Evolutionary conservation across 345 rosid genomes (phyloP), one percentile per base, ranked within the genome.

Genomic region (Litchi chinensis): DNA sequence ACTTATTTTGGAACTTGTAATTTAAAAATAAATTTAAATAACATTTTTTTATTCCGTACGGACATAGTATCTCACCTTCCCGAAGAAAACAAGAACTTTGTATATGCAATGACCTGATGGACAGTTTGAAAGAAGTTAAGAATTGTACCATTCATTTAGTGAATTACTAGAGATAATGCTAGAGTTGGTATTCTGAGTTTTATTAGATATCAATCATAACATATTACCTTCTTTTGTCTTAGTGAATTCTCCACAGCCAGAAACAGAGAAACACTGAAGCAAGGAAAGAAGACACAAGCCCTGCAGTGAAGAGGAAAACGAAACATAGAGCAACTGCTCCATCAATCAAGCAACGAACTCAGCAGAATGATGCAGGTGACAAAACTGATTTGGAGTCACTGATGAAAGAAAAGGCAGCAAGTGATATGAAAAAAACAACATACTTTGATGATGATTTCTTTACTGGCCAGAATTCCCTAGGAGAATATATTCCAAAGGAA

Each of bases 401-500:
- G 48, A 80, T 44, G 5, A 80, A 79, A 59, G 83, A 80, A 52
- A 26, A 44, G 8, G 76, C 39, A 60, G 68, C 64, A 22, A 22
- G 59, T 15, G 78, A 63, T 15, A 9, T 43, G 22, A 80, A 74
- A 62, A 79, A 59, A 32, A 54, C 70, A 40, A 63, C 76, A 19
- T 73, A 70, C 56, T 65, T 44, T 52, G 57, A 13, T 3, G 68
- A 82, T 18, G 85, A 76, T 79, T 82, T 81, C 19, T 48, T 81
- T 71, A 68, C 77, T 0, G 76, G 69, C 26, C 81, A 80, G 3
- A 84, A 89, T 74, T 62, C 79, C 12, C 68, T 69, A 41, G 68
- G 57, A 19, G 82, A 82, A 39, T 65, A 79, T 22, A 84, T 86
- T 71, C 87, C 89, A 12, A 93, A 79, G 70, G 90, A 78, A 32